phyloP scores from a whole-genome alignment of 164 flowering plant species.

The Annona cherimola region DNA sequence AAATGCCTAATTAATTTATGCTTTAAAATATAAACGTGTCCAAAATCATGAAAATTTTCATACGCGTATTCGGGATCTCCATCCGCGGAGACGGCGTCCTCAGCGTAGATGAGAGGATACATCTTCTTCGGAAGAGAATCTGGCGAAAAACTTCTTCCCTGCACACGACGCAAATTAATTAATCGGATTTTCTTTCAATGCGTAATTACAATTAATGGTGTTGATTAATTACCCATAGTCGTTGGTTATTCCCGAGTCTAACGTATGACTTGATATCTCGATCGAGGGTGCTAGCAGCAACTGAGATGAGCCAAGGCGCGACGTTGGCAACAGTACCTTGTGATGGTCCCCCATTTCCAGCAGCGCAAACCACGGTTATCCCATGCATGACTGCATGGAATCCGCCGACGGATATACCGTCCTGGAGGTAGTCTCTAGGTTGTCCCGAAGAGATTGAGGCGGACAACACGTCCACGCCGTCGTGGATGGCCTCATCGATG shows the following conservation, averaged over 20 bases:
- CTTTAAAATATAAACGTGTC: too few species aligned
- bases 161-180: too few species aligned
- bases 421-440: constrained; percentile 6
- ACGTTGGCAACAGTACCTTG: constrained; percentile 24
- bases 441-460: constrained; percentile 26
- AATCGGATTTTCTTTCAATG: too few species aligned
- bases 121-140: constrained; percentile 13
- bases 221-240: too few species aligned
- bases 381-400: constrained; percentile 39
- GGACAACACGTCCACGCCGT: constrained; percentile 51
- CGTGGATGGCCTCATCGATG: constrained; percentile 43
- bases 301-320: constrained; percentile 61
- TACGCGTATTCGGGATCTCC: background rate
- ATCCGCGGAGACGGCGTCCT: constrained; percentile 11
- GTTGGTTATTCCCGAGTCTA: constrained; percentile 11
- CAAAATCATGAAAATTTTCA: too few species aligned
- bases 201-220: too few species aligned
- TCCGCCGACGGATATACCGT: constrained; percentile 25
- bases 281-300: constrained; percentile 56
- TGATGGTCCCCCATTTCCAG: constrained; percentile 44
- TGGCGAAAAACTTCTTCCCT: background rate
- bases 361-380: constrained; percentile 40
- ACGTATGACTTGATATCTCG: constrained; percentile 43
- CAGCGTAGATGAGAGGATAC: constrained; percentile 29
- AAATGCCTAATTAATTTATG: too few species aligned